Conservation (phyloP, 2,329 filamentous ascomycete genomes). For the Tolypocladium album region DNA sequence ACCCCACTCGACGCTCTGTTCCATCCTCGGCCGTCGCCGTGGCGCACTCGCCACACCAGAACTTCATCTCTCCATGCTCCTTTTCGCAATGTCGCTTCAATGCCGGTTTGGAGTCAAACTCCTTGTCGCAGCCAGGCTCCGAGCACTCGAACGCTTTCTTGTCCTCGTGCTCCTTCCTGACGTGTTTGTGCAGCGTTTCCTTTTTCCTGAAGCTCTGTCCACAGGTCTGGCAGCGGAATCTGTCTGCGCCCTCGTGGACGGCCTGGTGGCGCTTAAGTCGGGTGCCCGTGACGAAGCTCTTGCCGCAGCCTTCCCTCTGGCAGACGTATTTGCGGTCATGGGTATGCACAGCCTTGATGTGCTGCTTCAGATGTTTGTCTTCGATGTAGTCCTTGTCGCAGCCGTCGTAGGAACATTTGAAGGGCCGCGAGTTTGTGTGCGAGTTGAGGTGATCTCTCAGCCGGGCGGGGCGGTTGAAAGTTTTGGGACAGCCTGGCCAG, state of each 20-base stretch:
- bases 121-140: constrained; percentile 48
- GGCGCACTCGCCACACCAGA: constrained; percentile 68
- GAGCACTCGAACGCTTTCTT: constrained; percentile 62
- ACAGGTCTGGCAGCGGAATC: constrained; percentile 67
- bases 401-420: constrained; percentile 54
- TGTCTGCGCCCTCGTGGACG: constrained; percentile 64
- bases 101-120: constrained; percentile 63
- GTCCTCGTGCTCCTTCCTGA: constrained; percentile 64
- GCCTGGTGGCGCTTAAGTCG: constrained; percentile 65
- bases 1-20: constrained; percentile 39
- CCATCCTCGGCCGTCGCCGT: constrained; percentile 26
- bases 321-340: constrained; percentile 61
- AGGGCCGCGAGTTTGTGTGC: constrained; percentile 77
- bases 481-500: constrained; percentile 63
- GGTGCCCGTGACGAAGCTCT: constrained; percentile 72
- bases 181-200: constrained; percentile 73
- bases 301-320: constrained; percentile 60
- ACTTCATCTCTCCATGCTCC: constrained; percentile 58
- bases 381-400: constrained; percentile 82
- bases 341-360: constrained; percentile 73
- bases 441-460: constrained; percentile 72
- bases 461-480: constrained; percentile 78
- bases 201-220: constrained; percentile 76
- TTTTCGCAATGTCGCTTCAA: constrained; percentile 62
- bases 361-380: constrained; percentile 75